These are phyloP conservation scores for Fusarium sp. DNA, from an alignment of 2,329 filamentous ascomycete species.

Conservation along the genomic window DNA sequence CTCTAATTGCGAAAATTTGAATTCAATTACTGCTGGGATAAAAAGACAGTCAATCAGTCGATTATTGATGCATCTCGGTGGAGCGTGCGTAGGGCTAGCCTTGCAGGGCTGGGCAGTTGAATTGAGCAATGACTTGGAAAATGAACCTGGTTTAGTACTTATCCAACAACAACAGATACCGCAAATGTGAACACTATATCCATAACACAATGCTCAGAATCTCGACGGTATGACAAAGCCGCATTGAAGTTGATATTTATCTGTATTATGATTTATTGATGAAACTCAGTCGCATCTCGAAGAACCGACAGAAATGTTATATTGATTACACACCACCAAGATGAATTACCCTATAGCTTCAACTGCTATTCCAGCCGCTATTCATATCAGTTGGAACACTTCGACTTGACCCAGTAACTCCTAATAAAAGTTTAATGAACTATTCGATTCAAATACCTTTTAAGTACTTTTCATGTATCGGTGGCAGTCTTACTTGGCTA, in stretches of 20 bases:
- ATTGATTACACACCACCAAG: background rate
- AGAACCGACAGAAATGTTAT: background rate
- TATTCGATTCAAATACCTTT: background rate
- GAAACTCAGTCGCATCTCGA: background rate
- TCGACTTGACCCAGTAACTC: background rate
- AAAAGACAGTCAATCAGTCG: background rate
- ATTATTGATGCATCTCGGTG: too few species aligned
- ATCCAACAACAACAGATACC: background rate
- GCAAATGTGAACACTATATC: background rate
- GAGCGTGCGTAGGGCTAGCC: constrained; percentile 3
- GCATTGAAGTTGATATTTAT: too few species aligned
- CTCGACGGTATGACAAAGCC: background rate
- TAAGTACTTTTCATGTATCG: background rate
- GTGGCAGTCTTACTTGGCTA: too few species aligned
- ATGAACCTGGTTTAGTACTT: background rate
- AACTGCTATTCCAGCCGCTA: too few species aligned
- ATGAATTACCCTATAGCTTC: background rate
- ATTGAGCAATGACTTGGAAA: background rate
- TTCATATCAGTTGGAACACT: background rate
- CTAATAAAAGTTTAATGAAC: background rate
- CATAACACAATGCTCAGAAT: background rate
- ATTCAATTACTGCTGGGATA: background rate
- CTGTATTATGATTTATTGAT: background rate
- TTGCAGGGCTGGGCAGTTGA: background rate
- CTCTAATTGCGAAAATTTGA: too few species aligned